Evolutionary conservation across 2,329 filamentous ascomycete species (phyloP), one percentile per base, ranked within the genome.

Genomic region (Monilinia aucupariae): DNA sequence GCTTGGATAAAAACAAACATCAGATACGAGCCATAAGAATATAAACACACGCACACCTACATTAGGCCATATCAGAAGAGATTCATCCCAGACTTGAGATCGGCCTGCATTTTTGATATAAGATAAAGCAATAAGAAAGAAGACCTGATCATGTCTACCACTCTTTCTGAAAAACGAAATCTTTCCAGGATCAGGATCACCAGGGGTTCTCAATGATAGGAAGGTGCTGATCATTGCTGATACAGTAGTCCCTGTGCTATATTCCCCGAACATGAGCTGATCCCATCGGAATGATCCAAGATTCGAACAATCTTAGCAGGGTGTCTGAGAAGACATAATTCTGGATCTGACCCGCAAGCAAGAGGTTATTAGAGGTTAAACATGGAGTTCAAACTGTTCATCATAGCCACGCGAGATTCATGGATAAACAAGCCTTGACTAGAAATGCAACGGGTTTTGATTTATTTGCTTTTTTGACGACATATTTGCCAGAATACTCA

Each of bases 381-480:
- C 27, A 45, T 45, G 39, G 39, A 55, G 39, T 3, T 3, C 27
- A 3, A 30, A 30, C 6, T 30, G 52, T 22, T 59, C 52, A 55
- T 49, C 45, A 27, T 58, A 37, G 61, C 61, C 61, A 62, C 61
- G 61, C 45, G 61, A 51, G 25, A 59, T 10, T 34, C 61, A 62
- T 62, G 61, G 61, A 62, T 62, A 50, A 34, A 39, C 15, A 39
- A 39, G 53, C 45, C 61, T 59, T 62, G 53, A 6, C 25, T 62
- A n/a, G 10, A 55, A 55, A 22, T 25, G 22, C 45, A 62, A 62
- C 61, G 61, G 61, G 34, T 62, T 62, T 62, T 30, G 27, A 30
- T 30, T 30, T 30, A 30, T 30, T 30, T n/a, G n/a, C 27, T 22
- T 58, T 50, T 53, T 49, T 43, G 20, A 45, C 41, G n/a, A 37